phyloP scores from a whole-genome alignment of 306 rosid species.

The Quercus agrifolia region DNA sequence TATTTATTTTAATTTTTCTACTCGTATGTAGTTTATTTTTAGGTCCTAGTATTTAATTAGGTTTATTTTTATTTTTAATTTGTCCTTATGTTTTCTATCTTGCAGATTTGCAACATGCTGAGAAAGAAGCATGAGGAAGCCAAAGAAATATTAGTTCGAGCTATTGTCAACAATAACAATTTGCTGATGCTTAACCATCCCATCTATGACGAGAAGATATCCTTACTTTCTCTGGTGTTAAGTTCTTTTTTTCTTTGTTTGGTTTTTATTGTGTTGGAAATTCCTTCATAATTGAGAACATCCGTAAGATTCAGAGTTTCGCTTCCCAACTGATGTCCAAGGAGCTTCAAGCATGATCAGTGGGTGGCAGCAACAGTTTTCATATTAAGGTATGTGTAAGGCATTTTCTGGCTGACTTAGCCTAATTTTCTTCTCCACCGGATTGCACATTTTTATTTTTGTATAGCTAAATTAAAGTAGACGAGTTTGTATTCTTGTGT shows the following conservation, averaged over 20 bases:
- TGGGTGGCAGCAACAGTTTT: conserved; percentile 16
- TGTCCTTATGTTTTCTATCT: neutral
- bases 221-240: conserved; percentile 37
- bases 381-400: conserved; percentile 29
- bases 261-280: neutral
- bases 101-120: conserved; percentile 84
- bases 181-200: conserved; percentile 95
- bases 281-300: conserved; percentile 57
- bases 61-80: too few species aligned
- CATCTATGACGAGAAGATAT: conserved; percentile 74
- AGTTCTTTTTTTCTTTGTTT: conserved; percentile 4
- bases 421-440: neutral
- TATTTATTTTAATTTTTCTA: too few species aligned
- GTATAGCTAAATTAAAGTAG: neutral
- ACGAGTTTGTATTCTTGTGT: conserved; percentile 13
- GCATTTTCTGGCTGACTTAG: neutral
- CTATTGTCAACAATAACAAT: conserved; percentile 70
- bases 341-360: conserved; percentile 46
- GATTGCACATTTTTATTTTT: conserved; percentile 8
- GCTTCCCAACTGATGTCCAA: conserved; percentile 57
- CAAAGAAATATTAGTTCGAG: conserved; percentile 68
- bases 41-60: too few species aligned
- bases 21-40: too few species aligned
- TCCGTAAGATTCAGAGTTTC: conserved; percentile 68
- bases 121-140: conserved; percentile 88